phyloP scores from a whole-genome alignment of 176 grass and related monocot species.

The Aegilops speltoides region DNA sequence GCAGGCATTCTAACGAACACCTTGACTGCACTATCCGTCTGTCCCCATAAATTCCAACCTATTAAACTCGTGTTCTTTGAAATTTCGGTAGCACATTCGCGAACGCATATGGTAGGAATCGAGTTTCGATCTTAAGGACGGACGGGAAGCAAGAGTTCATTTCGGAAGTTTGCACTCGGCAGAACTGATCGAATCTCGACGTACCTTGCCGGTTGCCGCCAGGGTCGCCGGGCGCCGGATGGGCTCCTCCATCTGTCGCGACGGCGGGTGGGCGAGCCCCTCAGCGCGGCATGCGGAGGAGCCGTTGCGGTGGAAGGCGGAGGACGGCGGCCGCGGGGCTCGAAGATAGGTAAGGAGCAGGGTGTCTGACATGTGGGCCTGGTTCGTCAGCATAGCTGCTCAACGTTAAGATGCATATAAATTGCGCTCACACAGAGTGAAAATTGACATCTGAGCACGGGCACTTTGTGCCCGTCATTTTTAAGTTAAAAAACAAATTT shows the following conservation, averaged over 20 bases:
- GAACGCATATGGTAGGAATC: not conserved
- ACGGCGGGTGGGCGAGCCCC: not conserved
- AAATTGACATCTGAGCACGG: too few species aligned
- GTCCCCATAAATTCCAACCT: not conserved
- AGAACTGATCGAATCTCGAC: not conserved
- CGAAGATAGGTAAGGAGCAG: not conserved
- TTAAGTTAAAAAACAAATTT: too few species aligned
- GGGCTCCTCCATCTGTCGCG: not conserved
- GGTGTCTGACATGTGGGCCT: not conserved
- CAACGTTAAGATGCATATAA: too few species aligned
- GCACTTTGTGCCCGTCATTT: too few species aligned
- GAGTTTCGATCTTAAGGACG: not conserved
- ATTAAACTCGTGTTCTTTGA: not conserved
- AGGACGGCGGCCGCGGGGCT: not conserved
- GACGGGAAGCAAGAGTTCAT: not conserved
- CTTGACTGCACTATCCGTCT: not conserved
- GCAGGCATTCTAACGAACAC: constrained; percentile 2
- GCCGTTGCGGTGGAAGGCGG: not conserved
- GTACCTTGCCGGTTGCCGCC: not conserved
- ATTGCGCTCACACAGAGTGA: too few species aligned
- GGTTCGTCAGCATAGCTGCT: too few species aligned
- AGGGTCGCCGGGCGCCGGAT: not conserved
- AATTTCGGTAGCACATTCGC: not conserved
- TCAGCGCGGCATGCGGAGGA: not conserved
- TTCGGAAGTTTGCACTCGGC: not conserved